Evolutionary conservation across 805 yeast genomes (phyloP), one percentile per base, ranked within the genome.

Genomic region (Suhomyces tanzawaensis): DNA sequence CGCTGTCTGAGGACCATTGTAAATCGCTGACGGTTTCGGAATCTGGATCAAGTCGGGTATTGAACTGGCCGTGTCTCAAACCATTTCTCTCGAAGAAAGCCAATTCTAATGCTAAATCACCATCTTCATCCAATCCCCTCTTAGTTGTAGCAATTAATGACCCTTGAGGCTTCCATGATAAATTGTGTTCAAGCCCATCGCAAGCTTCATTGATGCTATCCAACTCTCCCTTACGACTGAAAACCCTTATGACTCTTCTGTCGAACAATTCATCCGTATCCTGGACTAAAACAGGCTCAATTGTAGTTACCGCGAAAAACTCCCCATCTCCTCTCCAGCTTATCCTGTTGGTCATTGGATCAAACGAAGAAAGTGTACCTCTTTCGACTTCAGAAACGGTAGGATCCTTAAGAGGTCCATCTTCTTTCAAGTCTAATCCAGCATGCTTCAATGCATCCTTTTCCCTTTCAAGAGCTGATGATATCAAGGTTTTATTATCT

Each of bases 241-340:
- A 91, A 1, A 93, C 90, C 51, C 98, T 72, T 22, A 93, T 69
- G 12, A 83, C 90, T 60, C 99, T 76, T 57, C 95, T 72, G 30
- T 67, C 62, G 61, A 57, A 39, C 44, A 52, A 16, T 49, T 64
- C 59, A 50, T 54, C 34, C 32, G 66, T 68, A 22, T 62, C 64
- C 46, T 71, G 75, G 12, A 60, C 62, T 2, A 68, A 57, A 1
- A 66, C 66, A 8, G 69, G 66, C 50, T 85, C 95, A 22, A 80
- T 61, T 0, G 83, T 68, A 16, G 82, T 74, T 1, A 93, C 69
- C 1, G 85, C 78, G 49, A 93, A 82, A 53, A 64, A 89, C 47
- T 85, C 90, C 53, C 96, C 85, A 57, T 93, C 99, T 12, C 97
- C 96, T 54, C 99, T 77, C 99, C 99, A 93, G 29, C 95, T 80